Base-by-base conservation (phyloP, 2,329 filamentous ascomycete genomes). In the Huntiella decipiens region DNA sequence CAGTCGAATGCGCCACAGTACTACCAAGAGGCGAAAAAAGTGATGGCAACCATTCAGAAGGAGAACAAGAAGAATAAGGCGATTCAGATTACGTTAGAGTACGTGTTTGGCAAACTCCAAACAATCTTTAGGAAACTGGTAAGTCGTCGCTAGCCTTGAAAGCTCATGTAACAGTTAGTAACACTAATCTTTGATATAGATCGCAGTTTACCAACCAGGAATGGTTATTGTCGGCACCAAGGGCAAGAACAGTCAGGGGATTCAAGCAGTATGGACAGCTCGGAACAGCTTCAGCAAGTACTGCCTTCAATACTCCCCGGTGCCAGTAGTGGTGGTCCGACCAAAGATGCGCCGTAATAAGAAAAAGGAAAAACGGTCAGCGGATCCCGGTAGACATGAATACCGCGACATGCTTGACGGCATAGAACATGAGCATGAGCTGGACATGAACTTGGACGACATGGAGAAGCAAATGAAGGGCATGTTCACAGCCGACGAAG, bases 61-160 rank as follows among this genome's bases (percentile, higher is more conserved):
- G 88, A 87, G 63, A 94, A 93, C 55, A 66, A 62, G 7, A 74
- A 74, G 31, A 82, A 91, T 58, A 82, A 82, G 54, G 83, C 86
- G 6, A 83, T 95, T 57, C 86, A 81, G 55, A 66, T 95, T 49
- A 73, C 91, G 44, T 66, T 95, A 48, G 87, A 95, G 61, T 83
- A 92, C 58, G 80, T 84, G 0, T 79, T 92, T 38, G 87, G 87
- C 38, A 93, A 92, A 58, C 74, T 94, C 35, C 83, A 93, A 54
- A 80, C 82, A 43, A 88, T 87, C 12, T 93, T 95, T 52, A 85
- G 93, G 56, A 79, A 83, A 56, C 77, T 94, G 73, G 85, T 92
- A 65, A 53, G 76, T 47, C 11, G 31, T 47, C 11, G 31, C 8
- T 42, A n/a, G 11, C 19, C n/a, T 16, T 4, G 16, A 15, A 8